A percentile compares a stretch with the other conserved stretches of the same genome.
phyloP scores from a whole-genome alignment of 2,329 filamentous ascomycete species.

The Blastomyces emzantsi region DNA sequence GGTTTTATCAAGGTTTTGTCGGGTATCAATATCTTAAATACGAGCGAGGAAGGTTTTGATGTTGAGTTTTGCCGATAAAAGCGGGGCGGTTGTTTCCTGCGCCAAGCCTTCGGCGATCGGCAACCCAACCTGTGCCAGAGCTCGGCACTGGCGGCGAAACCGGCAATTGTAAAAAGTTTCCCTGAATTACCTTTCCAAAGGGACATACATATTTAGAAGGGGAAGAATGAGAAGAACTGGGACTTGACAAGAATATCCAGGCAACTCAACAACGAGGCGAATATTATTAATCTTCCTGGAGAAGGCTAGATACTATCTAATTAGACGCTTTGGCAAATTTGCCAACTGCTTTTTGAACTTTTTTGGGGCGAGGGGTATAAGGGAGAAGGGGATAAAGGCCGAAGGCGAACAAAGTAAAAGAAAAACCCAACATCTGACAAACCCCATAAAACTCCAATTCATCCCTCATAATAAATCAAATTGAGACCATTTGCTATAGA shows the following conservation, averaged over 20 bases:
- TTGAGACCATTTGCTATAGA: neutral
- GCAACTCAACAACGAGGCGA: neutral
- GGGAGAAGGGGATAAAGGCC: neutral
- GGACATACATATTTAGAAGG: neutral
- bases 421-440: neutral
- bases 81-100: neutral
- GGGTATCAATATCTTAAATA: too few species aligned
- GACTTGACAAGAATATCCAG: neutral
- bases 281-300: neutral
- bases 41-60: neutral
- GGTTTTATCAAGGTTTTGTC: neutral
- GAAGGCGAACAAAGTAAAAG: neutral
- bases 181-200: neutral
- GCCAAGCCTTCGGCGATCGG: slow-evolving; percentile 6
- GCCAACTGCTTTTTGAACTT: neutral
- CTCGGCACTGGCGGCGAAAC: neutral
- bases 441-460: slow-evolving; percentile 1
- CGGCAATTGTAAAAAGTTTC: slow-evolving; percentile 1
- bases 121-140: neutral
- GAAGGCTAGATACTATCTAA: neutral
- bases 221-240: neutral
- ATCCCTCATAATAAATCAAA: slow-evolving; percentile 1
- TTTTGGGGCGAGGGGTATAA: neutral
- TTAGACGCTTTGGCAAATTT: neutral
- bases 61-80: slow-evolving; percentile 6